Conservation (phyloP, 305 asterid species). For the Fraxinus albicans region DNA sequence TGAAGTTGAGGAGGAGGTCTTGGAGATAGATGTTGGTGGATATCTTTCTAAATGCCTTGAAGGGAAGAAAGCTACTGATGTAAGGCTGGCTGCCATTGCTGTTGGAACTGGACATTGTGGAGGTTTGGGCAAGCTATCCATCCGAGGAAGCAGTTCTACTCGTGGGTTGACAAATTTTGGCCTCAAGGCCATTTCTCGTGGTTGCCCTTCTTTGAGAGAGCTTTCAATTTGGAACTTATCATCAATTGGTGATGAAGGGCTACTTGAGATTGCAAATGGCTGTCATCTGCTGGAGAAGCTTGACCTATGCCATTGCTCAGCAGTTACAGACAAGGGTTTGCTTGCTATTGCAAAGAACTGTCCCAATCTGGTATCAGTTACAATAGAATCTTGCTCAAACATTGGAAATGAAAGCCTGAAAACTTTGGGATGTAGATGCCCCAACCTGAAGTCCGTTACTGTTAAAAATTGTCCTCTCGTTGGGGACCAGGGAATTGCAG, state of each 20-base stretch:
- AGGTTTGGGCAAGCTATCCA: slow-evolving; percentile 86
- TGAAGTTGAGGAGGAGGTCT: slow-evolving; percentile 31
- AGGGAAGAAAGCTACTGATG: slow-evolving; percentile 87
- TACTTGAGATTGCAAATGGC: slow-evolving; percentile 70
- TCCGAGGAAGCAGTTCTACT: slow-evolving; percentile 62
- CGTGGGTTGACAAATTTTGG: slow-evolving; percentile 66
- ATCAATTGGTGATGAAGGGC: slow-evolving; percentile 70
- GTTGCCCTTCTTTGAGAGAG: slow-evolving; percentile 73
- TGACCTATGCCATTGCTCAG: slow-evolving; percentile 68
- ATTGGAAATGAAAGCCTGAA: slow-evolving; percentile 69
- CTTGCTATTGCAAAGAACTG: slow-evolving; percentile 64
- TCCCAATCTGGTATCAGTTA: slow-evolving; percentile 60
- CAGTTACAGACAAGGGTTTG: slow-evolving; percentile 67
- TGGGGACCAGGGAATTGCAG: slow-evolving; percentile 72
- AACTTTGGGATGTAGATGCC: slow-evolving; percentile 64
- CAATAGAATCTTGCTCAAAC: slow-evolving; percentile 71
- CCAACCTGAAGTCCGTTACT: slow-evolving; percentile 51
- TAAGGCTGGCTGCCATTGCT: slow-evolving; percentile 84
- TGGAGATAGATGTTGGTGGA: slow-evolving; percentile 43
- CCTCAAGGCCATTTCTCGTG: slow-evolving; percentile 74
- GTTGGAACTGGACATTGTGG: slow-evolving; percentile 76
- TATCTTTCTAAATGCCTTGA: slow-evolving; percentile 77
- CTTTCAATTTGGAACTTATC: slow-evolving; percentile 78
- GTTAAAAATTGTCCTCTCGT: slow-evolving; percentile 67
- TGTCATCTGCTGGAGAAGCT: slow-evolving; percentile 76